Base-by-base conservation (phyloP, 805 yeast species). In the Spencermartinsiella europaea region DNA sequence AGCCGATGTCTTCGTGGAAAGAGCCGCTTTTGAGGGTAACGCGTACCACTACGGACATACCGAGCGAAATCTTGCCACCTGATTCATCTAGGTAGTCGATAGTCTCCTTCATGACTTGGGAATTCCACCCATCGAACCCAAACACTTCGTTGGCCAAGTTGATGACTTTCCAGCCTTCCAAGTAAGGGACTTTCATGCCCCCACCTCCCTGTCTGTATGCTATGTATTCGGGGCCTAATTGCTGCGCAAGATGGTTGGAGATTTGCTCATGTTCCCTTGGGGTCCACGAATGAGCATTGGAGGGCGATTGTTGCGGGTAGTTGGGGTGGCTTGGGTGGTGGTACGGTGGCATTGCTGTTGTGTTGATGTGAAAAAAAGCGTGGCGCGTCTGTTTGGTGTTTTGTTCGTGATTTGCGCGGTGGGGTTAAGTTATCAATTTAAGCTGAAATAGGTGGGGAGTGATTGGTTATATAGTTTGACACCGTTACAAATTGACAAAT, bases 21-120 rank as follows among this genome's bases (percentile, higher is more conserved):
- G 95, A 80, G 0, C 96, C 96, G 60, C 86, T 95, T 56, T 76
- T 77, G 34, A 90, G 69, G 0, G 84, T 78, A 2, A 90, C 79
- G 21, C 91, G 70, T 2, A 89, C 85, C 5, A 61, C 60, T 1
- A 73, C 71, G 3, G 58, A 48, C 40, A 60, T 43, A 3, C 61
- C 60, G 14, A 58, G 40, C 10, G 45, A 42, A 37, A 54, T 39
- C 16, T 53, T 44, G 3, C 54, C 54, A 4, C 39, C 38, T 17
- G 44, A 39, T 3, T 47, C 53, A 42, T 63, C 66, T 21, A 45
- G 47, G 43, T 53, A 81, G 61, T 84, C 91, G 21, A 80, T 79
- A 34, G 75, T 76, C 38, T 75, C 67, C 37, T 72, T 69, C 42
- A 72, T 69, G 20, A 85, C 66, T 59, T 84, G 86, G 0, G 85